Conservation (phyloP, 2,329 filamentous ascomycete species). For the Aspergillus sergii region DNA sequence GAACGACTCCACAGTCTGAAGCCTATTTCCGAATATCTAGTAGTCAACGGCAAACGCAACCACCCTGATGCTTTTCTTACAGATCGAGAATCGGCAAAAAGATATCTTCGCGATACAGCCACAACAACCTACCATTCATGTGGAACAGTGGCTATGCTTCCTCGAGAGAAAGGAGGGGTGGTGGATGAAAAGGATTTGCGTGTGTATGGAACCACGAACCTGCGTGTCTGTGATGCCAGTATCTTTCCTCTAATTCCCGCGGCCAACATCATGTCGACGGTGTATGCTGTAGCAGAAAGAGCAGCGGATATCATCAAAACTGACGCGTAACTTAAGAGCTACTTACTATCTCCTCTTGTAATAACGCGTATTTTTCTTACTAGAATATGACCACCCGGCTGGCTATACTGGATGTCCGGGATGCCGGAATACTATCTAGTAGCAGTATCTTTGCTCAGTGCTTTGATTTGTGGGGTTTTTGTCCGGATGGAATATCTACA, state of each 20-base stretch:
- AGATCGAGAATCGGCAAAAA: constrained; percentile 19
- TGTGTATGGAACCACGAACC: constrained; percentile 35
- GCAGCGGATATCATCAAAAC: constrained; percentile 27
- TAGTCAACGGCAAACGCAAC: background rate
- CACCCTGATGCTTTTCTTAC: background rate
- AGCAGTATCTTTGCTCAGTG: no score
- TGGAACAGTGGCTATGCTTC: constrained; percentile 1
- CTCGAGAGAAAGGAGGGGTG: constrained; percentile 28
- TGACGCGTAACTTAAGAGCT: no score
- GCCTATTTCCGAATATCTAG: no score
- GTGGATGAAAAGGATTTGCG: constrained; percentile 29
- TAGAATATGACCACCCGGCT: no score
- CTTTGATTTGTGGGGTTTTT: no score
- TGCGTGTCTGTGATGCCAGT: constrained; percentile 42
- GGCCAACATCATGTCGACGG: constrained; percentile 40
- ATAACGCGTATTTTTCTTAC: no score
- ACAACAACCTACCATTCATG: constrained; percentile 17
- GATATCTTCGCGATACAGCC: constrained; percentile 7
- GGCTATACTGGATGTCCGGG: no score
- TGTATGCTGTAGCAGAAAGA: constrained; percentile 43
- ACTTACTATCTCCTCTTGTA: no score
- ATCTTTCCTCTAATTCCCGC: constrained; percentile 39
- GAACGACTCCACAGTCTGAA: no score
- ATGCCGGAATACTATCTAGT: no score
- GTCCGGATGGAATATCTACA: no score